Evolutionary conservation across 768 basidiomycete species (phyloP).

Genomic region (Suillus bovinus): DNA sequence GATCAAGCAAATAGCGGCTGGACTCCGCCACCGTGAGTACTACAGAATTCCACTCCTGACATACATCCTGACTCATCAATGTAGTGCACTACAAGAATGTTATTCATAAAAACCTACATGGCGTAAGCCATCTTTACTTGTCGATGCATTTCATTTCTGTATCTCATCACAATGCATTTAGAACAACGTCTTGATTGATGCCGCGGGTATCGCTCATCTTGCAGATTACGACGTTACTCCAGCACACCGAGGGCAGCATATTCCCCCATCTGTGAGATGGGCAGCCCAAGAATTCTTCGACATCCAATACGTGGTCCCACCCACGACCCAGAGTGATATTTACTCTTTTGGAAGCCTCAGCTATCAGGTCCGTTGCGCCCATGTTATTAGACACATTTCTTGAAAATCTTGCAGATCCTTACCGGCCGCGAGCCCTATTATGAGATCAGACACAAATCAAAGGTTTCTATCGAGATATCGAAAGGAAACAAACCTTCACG

Average conservation of each 20-base stretch:
- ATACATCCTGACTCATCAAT: background rate
- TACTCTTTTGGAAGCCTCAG: slow-evolving; percentile 10
- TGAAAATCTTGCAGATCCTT: slow-evolving; percentile 4
- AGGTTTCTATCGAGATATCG: background rate
- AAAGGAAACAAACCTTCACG: slow-evolving; percentile 6
- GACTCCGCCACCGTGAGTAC: slow-evolving; percentile 25
- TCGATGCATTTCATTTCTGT: too few species aligned
- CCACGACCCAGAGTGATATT: slow-evolving; percentile 3
- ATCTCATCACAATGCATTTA: background rate
- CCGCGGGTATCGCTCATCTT: background rate
- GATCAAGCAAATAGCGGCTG: slow-evolving; percentile 16
- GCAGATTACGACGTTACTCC: slow-evolving; percentile 9
- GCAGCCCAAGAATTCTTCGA: slow-evolving; percentile 9
- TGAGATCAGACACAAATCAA: background rate
- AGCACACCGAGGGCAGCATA: background rate
- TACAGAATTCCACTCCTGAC: background rate
- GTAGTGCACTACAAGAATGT: slow-evolving; percentile 26
- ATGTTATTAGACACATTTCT: background rate
- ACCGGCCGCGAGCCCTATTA: slow-evolving; percentile 10
- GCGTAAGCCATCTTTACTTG: slow-evolving; percentile 19
- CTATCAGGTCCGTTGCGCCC: slow-evolving; percentile 5
- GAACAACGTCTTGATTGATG: slow-evolving; percentile 12
- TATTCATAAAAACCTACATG: slow-evolving; percentile 39
- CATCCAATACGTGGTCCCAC: background rate
- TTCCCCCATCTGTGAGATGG: slow-evolving; percentile 11